These are phyloP conservation scores for Pseudozyma thailandica DNA, from an alignment of 1,284 basidiomycete genomes.

Conservation along the genomic window DNA sequence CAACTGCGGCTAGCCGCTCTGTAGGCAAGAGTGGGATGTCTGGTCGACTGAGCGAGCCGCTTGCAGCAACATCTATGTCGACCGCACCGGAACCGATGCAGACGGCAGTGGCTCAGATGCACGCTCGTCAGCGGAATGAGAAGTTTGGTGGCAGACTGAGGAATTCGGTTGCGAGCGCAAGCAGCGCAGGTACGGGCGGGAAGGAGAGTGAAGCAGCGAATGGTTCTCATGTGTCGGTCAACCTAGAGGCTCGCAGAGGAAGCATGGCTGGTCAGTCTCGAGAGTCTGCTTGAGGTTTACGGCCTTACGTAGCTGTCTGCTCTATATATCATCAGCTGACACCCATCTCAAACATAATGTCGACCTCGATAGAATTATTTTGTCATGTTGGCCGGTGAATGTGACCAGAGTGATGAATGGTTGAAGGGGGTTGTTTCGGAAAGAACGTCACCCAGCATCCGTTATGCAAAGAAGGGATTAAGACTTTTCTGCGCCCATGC, in stretches of 20 bases:
- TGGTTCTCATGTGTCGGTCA: slow-evolving; percentile 27
- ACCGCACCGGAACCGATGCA: slow-evolving; percentile 37
- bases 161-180: slow-evolving; percentile 7
- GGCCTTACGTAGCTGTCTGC: no score
- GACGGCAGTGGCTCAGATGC: slow-evolving; percentile 48
- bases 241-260: background rate
- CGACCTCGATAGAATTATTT: background rate
- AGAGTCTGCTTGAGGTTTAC: background rate
- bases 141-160: slow-evolving; percentile 46
- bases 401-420: background rate
- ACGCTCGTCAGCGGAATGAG: slow-evolving; percentile 42
- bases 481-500: background rate
- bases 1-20: background rate
- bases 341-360: background rate
- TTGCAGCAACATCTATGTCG: slow-evolving; percentile 40
- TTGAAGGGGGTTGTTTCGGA: background rate
- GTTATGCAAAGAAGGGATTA: background rate
- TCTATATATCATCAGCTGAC: background rate
- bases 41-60: slow-evolving; percentile 35
- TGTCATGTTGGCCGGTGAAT: background rate
- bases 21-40: slow-evolving; percentile 11
- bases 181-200: background rate
- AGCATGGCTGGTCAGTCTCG: background rate
- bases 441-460: background rate
- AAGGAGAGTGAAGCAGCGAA: slow-evolving; percentile 4